Conservation (phyloP, 768 basidiomycete genomes). For the Paxillus ammoniavirescens region DNA sequence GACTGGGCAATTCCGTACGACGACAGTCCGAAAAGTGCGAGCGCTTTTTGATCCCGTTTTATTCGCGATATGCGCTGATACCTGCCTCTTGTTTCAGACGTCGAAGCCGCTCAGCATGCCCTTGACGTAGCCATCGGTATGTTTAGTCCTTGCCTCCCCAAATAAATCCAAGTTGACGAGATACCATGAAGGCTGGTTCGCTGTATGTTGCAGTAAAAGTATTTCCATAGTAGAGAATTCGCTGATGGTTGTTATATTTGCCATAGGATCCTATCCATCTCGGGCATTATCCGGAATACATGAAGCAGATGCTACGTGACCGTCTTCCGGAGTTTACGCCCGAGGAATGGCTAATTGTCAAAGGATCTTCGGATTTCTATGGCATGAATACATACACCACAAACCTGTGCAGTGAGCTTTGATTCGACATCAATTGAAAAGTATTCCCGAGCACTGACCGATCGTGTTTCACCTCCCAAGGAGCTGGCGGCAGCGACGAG, state of each 20-base stretch:
- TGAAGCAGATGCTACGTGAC: conserved; percentile 54
- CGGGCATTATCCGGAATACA: conserved; percentile 62
- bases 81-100: conserved; percentile 39
- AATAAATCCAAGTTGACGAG: conserved; percentile 22
- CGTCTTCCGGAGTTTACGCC: conserved; percentile 58
- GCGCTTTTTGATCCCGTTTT: not conserved
- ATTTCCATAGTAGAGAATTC: not conserved
- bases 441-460: not conserved
- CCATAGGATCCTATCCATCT: conserved; percentile 66
- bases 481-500: conserved; percentile 59
- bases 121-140: conserved; percentile 70
- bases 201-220: conserved; percentile 35
- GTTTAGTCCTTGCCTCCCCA: conserved; percentile 30
- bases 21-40: conserved; percentile 62
- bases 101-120: conserved; percentile 68
- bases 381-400: conserved; percentile 75
- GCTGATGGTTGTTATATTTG: not conserved
- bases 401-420: conserved; percentile 52
- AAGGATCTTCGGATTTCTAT: conserved; percentile 68
- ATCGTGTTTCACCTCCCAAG: conserved; percentile 26
- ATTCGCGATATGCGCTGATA: not conserved
- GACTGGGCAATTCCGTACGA: conserved; percentile 77
- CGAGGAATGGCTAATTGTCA: conserved; percentile 55
- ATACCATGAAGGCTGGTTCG: conserved; percentile 49
- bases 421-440: not conserved